Evolutionary conservation across 2,329 filamentous ascomycete species (phyloP).

Genomic region (Claviceps humidiphila): DNA sequence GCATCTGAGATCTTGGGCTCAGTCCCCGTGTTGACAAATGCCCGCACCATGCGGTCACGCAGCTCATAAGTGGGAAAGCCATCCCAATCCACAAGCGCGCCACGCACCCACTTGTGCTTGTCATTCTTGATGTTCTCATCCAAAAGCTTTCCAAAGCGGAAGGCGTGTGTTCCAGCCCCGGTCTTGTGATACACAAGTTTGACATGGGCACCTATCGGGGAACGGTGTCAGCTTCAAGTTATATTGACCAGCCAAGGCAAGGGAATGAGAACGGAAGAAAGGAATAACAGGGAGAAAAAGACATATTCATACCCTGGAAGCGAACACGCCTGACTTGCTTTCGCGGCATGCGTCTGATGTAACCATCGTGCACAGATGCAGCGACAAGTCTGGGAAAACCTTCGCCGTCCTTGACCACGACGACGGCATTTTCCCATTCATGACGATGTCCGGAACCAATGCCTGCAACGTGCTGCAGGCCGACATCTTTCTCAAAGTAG

Average conservation of each 20-base stretch:
- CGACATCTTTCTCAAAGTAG: constrained; percentile 14
- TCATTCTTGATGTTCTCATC: constrained; percentile 17
- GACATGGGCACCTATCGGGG: constrained; percentile 6
- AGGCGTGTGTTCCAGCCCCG: constrained; percentile 18
- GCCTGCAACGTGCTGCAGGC: constrained; percentile 1
- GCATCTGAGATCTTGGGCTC: constrained; percentile 6
- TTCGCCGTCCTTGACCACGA: constrained; percentile 7
- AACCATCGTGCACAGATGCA: constrained; percentile 19
- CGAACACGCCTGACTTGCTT: neutral
- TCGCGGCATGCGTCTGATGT: constrained; percentile 10
- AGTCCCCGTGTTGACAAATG: constrained; percentile 2
- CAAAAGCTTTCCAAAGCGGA: constrained; percentile 14
- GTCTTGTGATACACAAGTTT: constrained; percentile 24
- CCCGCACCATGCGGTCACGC: constrained; percentile 6
- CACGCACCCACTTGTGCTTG: constrained; percentile 17
- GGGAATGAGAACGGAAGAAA: neutral
- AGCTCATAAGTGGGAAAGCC: constrained; percentile 4
- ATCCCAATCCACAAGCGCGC: constrained; percentile 10
- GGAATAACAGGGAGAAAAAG: neutral
- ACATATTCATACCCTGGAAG: neutral
- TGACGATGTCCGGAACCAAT: constrained; percentile 10
- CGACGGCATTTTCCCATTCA: constrained; percentile 14
- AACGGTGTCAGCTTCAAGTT: neutral
- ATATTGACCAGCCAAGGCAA: neutral
- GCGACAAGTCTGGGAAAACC: constrained; percentile 9